Evolutionary conservation across 805 yeast species (phyloP), one percentile per base, ranked within the genome.

Genomic region (Cyberlindnera mycetangii): DNA sequence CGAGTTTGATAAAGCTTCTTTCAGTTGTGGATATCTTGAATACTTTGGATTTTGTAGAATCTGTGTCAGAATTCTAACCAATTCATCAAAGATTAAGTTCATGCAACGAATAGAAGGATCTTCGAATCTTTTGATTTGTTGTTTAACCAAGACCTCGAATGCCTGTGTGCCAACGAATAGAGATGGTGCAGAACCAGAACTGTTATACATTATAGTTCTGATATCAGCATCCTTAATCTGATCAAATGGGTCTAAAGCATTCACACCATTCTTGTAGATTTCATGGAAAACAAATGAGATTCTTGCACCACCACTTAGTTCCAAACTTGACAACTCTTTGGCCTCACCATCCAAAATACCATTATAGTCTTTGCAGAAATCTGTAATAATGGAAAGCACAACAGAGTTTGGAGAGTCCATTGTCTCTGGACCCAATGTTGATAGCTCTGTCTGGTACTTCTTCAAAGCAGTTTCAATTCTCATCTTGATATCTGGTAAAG

Each of bases 271-370:
- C 62, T 92, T 84, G 72, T 81, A 92, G 46, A 93, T 85, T 70
- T 92, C 98, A 65, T 92, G 98, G 73, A 92, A 93, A 16, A 92
- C 98, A 72, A 89, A 93, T 24, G 95, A 83, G 50, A 92, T 86
- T 75, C 99, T 85, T 0, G 99, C 99, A 68, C 96, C 99, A 63
- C 99, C 99, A 53, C 96, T 85, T 55, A 93, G 77, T 69, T 93
- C 99, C 59, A 83, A 79, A 9, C 90, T 81, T 8, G 95, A 81
- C 53, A 93, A 73, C 60, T 93, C 99, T 65, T 80, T 86, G 20
- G 93, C 84, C 65, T 88, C 92, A 69, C 99, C 99, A 59, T 87
- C 93, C 56, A 93, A 72, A 33, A 92, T 87, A 14, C 93, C 92
- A 49, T 81, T 83, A 68, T 89, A 93, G 63, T 90, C 98, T 62